Evolutionary conservation across 176 grass and related monocot species (phyloP).

Genomic region (Hordeum marinum): DNA sequence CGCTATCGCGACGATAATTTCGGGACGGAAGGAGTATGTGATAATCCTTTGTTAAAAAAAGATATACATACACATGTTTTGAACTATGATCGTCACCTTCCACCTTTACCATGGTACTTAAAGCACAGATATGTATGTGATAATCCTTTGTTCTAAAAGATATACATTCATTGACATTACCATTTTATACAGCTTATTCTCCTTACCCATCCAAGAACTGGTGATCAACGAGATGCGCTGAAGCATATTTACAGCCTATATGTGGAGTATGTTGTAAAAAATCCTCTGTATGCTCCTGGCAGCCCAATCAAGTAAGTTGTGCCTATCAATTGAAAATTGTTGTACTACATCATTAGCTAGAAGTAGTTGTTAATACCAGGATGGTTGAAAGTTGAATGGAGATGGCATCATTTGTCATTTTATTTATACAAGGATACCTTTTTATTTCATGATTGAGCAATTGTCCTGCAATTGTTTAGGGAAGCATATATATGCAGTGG

Average conservation of each 20-base stretch:
- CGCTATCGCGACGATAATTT: no score
- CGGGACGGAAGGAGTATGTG: no score
- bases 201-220: conserved; percentile 83
- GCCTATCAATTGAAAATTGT: not conserved
- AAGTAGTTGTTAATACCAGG: not conserved
- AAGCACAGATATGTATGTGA: not conserved
- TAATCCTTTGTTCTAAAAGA: not conserved
- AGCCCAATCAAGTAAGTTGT: conserved; percentile 73
- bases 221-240: conserved; percentile 58
- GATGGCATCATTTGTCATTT: not conserved
- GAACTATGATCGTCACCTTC: not conserved
- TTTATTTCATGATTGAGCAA: not conserved
- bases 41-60: no score
- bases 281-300: conserved; percentile 76
- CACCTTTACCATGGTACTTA: not conserved
- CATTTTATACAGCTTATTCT: conserved; percentile 76
- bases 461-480: no score
- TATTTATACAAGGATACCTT: not conserved
- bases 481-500: not conserved
- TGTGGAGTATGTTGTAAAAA: conserved; percentile 97
- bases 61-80: not conserved
- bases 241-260: conserved; percentile 96
- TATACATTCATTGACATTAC: not conserved
- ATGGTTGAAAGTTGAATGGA: conserved; percentile 5
- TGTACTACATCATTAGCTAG: not conserved